Conservation (phyloP, 768 basidiomycete species). For the Boletus pseudo-olivaceus region DNA sequence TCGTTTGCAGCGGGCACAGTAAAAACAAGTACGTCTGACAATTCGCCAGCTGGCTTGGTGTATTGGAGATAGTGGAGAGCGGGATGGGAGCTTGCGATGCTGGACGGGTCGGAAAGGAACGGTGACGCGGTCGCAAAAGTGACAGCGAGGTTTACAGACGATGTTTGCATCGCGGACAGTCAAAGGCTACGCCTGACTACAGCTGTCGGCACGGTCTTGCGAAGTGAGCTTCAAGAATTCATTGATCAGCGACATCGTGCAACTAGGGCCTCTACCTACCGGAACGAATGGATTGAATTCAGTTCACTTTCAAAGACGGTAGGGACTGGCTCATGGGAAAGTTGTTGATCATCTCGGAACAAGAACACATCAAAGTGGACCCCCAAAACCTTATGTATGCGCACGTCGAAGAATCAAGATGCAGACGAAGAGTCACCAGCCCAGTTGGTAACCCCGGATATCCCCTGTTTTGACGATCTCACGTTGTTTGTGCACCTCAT, state of each 20-base stretch:
- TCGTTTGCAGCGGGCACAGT: conserved; percentile 5
- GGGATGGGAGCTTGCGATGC: conserved; percentile 19
- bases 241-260: neutral
- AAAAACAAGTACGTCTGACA: conserved; percentile 23
- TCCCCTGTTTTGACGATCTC: neutral
- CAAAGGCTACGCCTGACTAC: neutral
- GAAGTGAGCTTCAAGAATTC: neutral
- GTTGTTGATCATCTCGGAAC: neutral
- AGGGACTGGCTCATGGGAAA: neutral
- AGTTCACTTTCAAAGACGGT: neutral
- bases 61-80: conserved; percentile 23
- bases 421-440: neutral
- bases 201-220: neutral
- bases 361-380: no score
- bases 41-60: conserved; percentile 16
- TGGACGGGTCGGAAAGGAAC: conserved; percentile 22
- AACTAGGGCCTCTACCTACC: neutral
- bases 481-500: neutral
- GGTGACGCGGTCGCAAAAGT: conserved; percentile 27
- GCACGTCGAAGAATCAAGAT: neutral
- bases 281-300: neutral
- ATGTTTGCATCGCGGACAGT: conserved; percentile 3
- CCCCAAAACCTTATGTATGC: neutral
- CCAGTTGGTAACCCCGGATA: neutral
- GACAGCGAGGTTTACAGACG: conserved; percentile 25